Percentiles rank a stretch among this genome's conserved stretches.
phyloP scores from a whole-genome alignment of 805 yeast species.

The Yamadazyma tumulicola region DNA sequence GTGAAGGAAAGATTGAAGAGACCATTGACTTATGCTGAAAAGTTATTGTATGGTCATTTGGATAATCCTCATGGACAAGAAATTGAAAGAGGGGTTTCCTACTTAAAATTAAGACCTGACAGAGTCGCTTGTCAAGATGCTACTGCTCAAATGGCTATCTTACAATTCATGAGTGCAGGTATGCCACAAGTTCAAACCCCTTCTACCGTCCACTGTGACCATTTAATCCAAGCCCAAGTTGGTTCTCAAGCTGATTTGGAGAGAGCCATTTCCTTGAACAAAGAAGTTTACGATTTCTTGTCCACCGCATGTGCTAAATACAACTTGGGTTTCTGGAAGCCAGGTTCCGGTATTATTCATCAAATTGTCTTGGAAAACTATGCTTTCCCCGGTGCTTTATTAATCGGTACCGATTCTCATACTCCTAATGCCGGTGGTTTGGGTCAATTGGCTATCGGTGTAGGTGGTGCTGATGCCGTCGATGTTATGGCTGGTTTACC shows the following conservation, averaged over 20 bases:
- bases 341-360: slow-evolving; percentile 97
- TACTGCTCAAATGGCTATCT: slow-evolving; percentile 96
- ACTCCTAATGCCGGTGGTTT: slow-evolving; percentile 99
- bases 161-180: slow-evolving; percentile 96
- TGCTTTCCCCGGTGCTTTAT: slow-evolving; percentile 95
- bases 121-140: slow-evolving; percentile 99
- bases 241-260: slow-evolving; percentile 86
- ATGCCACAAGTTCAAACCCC: slow-evolving; percentile 90
- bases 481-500: slow-evolving; percentile 92
- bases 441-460: slow-evolving; percentile 97
- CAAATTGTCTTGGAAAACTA: slow-evolving; percentile 95
- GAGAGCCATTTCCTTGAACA: slow-evolving; percentile 83
- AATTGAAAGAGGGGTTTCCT: slow-evolving; percentile 81
- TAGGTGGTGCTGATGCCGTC: slow-evolving; percentile 99
- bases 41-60: slow-evolving; percentile 90
- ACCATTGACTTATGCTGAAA: slow-evolving; percentile 94
- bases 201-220: slow-evolving; percentile 96
- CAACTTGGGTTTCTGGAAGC: slow-evolving; percentile 98
- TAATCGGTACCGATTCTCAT: slow-evolving; percentile 96
- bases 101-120: slow-evolving; percentile 93
- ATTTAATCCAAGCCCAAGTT: slow-evolving; percentile 90
- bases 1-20: slow-evolving; percentile 78
- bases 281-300: slow-evolving; percentile 92
- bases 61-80: slow-evolving; percentile 89
- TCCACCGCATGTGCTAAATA: slow-evolving; percentile 89